Evolutionary conservation across 768 basidiomycete genomes (phyloP).

Genomic region (Rhodotorula kratochvilovae): DNA sequence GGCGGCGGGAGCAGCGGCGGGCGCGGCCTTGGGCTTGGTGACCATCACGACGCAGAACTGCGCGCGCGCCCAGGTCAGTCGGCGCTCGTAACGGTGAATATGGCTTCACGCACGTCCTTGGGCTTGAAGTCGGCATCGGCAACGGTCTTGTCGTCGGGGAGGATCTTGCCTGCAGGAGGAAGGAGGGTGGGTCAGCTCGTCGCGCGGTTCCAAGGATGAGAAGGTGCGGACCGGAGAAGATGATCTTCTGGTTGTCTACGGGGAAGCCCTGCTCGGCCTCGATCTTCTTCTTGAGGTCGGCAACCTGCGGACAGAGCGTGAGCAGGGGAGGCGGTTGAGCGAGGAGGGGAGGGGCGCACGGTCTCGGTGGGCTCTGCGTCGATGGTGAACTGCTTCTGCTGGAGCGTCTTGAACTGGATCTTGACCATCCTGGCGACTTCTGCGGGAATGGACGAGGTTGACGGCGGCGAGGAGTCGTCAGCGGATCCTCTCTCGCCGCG

Average conservation of each 20-base stretch:
- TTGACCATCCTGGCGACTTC: constrained; percentile 13
- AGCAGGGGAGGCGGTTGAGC: not conserved
- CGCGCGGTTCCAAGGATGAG: too few species aligned
- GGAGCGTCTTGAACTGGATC: constrained; percentile 88
- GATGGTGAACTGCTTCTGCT: constrained; percentile 51
- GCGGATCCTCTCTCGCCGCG: not conserved
- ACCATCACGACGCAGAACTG: constrained; percentile 97
- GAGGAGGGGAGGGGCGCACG: not conserved
- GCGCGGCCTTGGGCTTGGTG: constrained; percentile 59
- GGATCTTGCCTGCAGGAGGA: constrained; percentile 69
- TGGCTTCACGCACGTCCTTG: constrained; percentile 59
- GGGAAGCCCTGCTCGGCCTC: constrained; percentile 67
- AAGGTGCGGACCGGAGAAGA: constrained; percentile 70
- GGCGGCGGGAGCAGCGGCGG: constrained; percentile 29
- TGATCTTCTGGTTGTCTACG: constrained; percentile 77
- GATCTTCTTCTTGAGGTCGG: constrained; percentile 77
- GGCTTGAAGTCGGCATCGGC: constrained; percentile 89
- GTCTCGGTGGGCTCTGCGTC: constrained; percentile 31
- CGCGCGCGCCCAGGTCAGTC: not conserved
- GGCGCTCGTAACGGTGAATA: too few species aligned
- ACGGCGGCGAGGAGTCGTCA: not conserved
- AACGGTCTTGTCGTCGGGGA: constrained; percentile 80
- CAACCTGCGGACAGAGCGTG: constrained; percentile 50
- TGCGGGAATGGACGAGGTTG: not conserved
- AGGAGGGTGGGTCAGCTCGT: constrained; percentile 4